phyloP scores from a whole-genome alignment of 2,329 filamentous ascomycete genomes.

The Fusarium irregulare region DNA sequence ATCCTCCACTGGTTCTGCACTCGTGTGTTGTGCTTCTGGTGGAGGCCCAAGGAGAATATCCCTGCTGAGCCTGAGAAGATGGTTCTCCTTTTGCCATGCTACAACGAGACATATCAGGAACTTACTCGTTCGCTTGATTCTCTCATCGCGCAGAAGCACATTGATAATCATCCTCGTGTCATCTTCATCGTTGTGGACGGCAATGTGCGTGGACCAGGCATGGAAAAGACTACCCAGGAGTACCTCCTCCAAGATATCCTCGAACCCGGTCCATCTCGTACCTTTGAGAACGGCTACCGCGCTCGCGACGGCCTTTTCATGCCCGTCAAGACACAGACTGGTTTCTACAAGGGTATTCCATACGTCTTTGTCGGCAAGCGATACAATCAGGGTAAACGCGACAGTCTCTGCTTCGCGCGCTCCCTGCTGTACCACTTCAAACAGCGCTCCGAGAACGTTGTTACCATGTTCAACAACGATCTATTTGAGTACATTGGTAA shows the following conservation, averaged over 20 bases:
- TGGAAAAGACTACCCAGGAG: constrained; percentile 60
- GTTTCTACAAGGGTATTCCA: constrained; percentile 58
- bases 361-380: constrained; percentile 62
- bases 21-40: constrained; percentile 47
- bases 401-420: constrained; percentile 61
- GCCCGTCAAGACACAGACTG: constrained; percentile 58
- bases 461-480: constrained; percentile 60
- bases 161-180: constrained; percentile 55
- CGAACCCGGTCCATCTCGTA: constrained; percentile 48
- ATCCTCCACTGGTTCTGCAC: constrained; percentile 49
- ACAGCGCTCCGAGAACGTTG: constrained; percentile 53
- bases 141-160: constrained; percentile 56
- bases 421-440: constrained; percentile 63
- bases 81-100: constrained; percentile 61
- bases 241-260: constrained; percentile 62
- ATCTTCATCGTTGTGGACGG: constrained; percentile 63
- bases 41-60: constrained; percentile 47
- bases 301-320: constrained; percentile 60
- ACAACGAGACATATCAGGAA: constrained; percentile 61
- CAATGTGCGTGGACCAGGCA: constrained; percentile 58
- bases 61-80: constrained; percentile 57
- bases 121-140: constrained; percentile 59
- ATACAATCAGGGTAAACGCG: constrained; percentile 62
- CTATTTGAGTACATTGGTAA: constrained; percentile 56
- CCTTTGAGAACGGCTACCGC: constrained; percentile 58